Conservation (phyloP, 2,329 filamentous ascomycete species). For the Clonostachys byssicola region DNA sequence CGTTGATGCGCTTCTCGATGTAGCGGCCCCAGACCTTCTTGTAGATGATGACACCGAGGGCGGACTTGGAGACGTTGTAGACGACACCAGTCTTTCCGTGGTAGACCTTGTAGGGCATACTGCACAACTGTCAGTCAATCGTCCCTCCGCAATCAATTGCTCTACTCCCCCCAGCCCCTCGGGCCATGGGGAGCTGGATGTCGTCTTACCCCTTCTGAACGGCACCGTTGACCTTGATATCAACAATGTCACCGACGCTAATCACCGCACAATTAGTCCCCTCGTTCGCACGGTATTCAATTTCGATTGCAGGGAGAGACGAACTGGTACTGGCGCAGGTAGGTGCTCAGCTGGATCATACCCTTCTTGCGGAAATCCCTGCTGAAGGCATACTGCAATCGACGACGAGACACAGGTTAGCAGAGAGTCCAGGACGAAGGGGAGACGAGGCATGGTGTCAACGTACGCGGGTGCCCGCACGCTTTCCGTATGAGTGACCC, state of each 20-base stretch:
- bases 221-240: slow-evolving; percentile 98
- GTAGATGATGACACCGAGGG: slow-evolving; percentile 98
- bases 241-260: slow-evolving; percentile 96
- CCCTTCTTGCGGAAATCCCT: slow-evolving; percentile 94
- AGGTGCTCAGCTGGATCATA: slow-evolving; percentile 88
- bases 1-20: slow-evolving; percentile 99
- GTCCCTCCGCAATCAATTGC: neutral
- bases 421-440: too few relatives aligned
- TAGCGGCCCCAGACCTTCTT: slow-evolving; percentile 99
- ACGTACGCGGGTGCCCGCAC: slow-evolving; percentile 80
- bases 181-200: neutral
- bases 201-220: slow-evolving; percentile 87
- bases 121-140: slow-evolving; percentile 36
- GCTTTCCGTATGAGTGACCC: slow-evolving; percentile 85
- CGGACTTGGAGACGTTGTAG: slow-evolving; percentile 98
- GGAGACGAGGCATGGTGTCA: slow-evolving; percentile 4
- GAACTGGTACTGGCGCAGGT: slow-evolving; percentile 88
- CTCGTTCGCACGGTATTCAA: neutral
- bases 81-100: slow-evolving; percentile 98
- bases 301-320: slow-evolving; percentile 7
- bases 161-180: neutral
- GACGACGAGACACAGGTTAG: slow-evolving; percentile 7
- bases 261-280: slow-evolving; percentile 34
- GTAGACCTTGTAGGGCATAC: slow-evolving; percentile 99
- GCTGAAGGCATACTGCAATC: slow-evolving; percentile 78